Evolutionary conservation across 192 early-diverging fungal genomes (phyloP), one percentile per base, ranked within the genome.

Genomic region (Paraglomus brasilianum): DNA sequence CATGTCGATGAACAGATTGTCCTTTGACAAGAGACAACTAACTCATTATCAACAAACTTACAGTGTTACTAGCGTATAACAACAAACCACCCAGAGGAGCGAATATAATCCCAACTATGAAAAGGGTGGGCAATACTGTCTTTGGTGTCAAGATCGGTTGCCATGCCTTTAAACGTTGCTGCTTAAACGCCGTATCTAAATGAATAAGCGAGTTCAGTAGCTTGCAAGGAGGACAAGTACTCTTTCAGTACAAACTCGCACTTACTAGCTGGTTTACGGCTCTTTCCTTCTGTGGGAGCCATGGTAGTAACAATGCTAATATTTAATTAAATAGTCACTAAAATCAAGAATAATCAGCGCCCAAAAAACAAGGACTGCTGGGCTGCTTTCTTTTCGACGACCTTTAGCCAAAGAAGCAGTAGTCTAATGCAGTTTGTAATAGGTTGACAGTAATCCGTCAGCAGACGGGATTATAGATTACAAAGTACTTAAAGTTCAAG

Each of bases 111-210:
- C 97, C 97, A 40, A 97, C 86, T 38, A 92, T 78, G 72, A 99
- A 96, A 65, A 98, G 92, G 39, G 93, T 93, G 10, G 97, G 97
- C 19, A 99, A 77, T 6, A 99, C 97, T 30, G 93, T 95, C 78
- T 97, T 98, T 55, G 97, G 97, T 10, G 96, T 99, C 21, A 99
- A 86, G 50, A 99, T 87, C 0, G 97, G 97, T 80, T 99, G 97
- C 97, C 97, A 99, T 15, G 95, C 93, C 80, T 93, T 95, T 77
- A 99, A 89, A 13, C 97, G 91, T 73, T 99, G 97, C 80, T 99
- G 97, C 83, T 97, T 98, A 75, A 99, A 98, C 38, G 97, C 96
- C 40, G 95, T 98, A 83, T 99, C 88, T 90, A 76, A n/a, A 52
- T 46, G 15, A 30, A 77, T 24, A 55, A 44, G 3, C 30, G 30